These are phyloP conservation scores for Lavandula angustifolia DNA, from an alignment of 257 asterid genomes.

Conservation along the genomic window DNA sequence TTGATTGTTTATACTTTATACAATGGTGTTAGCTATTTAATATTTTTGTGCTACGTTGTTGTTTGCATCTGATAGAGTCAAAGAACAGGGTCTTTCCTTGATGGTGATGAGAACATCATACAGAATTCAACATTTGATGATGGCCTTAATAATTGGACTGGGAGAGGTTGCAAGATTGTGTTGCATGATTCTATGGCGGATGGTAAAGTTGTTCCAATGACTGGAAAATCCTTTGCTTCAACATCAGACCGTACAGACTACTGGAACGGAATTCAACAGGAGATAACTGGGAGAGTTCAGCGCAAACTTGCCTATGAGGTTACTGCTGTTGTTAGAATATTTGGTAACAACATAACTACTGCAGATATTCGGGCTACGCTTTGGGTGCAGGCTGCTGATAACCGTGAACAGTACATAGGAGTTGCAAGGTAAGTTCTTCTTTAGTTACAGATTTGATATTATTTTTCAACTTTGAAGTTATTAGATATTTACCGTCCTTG, in stretches of 20 bases:
- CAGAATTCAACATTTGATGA: constrained; percentile 65
- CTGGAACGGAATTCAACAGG: constrained; percentile 89
- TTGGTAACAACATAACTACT: constrained; percentile 50
- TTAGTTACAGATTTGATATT: background rate
- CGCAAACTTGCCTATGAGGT: constrained; percentile 74
- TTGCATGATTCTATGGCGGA: constrained; percentile 66
- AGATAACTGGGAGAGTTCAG: constrained; percentile 64
- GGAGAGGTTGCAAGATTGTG: constrained; percentile 76
- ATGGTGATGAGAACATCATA: constrained; percentile 60
- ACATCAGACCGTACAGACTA: constrained; percentile 67
- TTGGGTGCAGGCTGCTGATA: constrained; percentile 64
- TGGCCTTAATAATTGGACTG: constrained; percentile 73
- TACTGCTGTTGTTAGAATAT: constrained; percentile 57
- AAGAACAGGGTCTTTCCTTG: constrained; percentile 29
- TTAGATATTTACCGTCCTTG: too few species aligned
- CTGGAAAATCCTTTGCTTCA: constrained; percentile 68
- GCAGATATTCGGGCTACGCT: constrained; percentile 63
- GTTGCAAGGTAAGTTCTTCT: constrained; percentile 52
- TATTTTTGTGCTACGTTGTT: constrained; percentile 21
- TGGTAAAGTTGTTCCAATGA: constrained; percentile 59
- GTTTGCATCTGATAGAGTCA: constrained; percentile 37
- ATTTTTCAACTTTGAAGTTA: too few species aligned
- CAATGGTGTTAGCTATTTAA: background rate
- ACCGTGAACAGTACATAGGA: constrained; percentile 69
- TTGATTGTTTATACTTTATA: background rate